Evolutionary conservation across 2,329 filamentous ascomycete species (phyloP).

Genomic region (Diaporthe capsici): DNA sequence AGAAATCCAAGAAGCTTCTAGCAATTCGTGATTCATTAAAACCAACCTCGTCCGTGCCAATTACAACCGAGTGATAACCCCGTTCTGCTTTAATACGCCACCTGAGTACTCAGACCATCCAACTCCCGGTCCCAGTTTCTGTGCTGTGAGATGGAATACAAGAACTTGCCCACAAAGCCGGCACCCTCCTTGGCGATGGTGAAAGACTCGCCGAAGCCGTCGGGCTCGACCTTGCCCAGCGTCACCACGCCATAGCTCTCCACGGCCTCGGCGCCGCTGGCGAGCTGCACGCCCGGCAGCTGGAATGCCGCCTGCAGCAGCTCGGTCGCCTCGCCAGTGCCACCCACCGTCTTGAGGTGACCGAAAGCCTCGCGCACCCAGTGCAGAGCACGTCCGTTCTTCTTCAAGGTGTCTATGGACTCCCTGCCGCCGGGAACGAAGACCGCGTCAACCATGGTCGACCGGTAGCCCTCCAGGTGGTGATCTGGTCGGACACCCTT

Average conservation of each 20-base stretch:
- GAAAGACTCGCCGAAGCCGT: slow-evolving; percentile 72
- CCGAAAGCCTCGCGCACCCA: slow-evolving; percentile 87
- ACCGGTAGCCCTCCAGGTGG: slow-evolving; percentile 84
- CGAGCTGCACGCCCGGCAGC: slow-evolving; percentile 58
- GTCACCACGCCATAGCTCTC: slow-evolving; percentile 87
- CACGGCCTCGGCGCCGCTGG: slow-evolving; percentile 63
- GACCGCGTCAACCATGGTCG: slow-evolving; percentile 84
- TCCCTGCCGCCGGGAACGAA: slow-evolving; percentile 81
- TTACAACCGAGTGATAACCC: too few species aligned
- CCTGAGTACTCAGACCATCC: slow-evolving; percentile 75
- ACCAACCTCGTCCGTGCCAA: not conserved
- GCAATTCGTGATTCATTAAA: slow-evolving; percentile 8
- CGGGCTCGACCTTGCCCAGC: slow-evolving; percentile 64
- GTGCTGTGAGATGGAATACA: slow-evolving; percentile 78
- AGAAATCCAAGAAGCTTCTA: not conserved
- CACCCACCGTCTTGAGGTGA: slow-evolving; percentile 84
- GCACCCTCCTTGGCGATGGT: slow-evolving; percentile 76
- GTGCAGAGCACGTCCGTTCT: slow-evolving; percentile 80
- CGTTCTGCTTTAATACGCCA: slow-evolving; percentile 72
- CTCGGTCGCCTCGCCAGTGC: slow-evolving; percentile 78
- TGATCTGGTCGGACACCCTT: slow-evolving; percentile 78
- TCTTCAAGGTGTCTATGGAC: slow-evolving; percentile 72
- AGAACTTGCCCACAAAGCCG: slow-evolving; percentile 80
- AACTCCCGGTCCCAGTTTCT: slow-evolving; percentile 81
- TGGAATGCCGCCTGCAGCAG: slow-evolving; percentile 68